Percentiles rank a stretch among this genome's conserved stretches.
These are phyloP conservation scores for Puccinia triticina DNA, from an alignment of 1,284 basidiomycete genomes.

Conservation along the genomic window DNA sequence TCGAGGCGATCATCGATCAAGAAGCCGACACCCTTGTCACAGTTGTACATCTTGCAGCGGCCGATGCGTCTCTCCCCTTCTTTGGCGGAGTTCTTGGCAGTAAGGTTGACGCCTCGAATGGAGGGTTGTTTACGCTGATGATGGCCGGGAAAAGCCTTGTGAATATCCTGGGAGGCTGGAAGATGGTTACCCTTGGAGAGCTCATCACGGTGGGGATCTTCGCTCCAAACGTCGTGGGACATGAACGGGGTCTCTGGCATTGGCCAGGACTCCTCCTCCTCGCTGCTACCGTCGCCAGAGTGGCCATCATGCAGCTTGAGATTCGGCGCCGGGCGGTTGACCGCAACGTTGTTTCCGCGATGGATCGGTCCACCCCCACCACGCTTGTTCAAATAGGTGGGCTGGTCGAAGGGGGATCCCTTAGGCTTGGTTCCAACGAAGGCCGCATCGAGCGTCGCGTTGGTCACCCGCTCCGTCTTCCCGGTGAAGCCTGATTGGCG, in stretches of 20 bases:
- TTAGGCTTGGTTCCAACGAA: background rate
- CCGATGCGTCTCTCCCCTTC: slow-evolving; percentile 50
- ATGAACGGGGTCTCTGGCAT: slow-evolving; percentile 49
- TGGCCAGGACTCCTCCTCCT: slow-evolving; percentile 49
- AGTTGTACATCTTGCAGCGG: slow-evolving; percentile 52
- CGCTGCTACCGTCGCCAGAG: slow-evolving; percentile 47
- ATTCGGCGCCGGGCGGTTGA: slow-evolving; percentile 5
- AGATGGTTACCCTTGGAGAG: background rate
- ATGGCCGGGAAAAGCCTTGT: slow-evolving; percentile 12
- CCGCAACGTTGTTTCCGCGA: background rate
- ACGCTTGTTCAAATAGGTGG: slow-evolving; percentile 16
- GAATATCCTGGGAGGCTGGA: background rate
- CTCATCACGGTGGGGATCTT: slow-evolving; percentile 5
- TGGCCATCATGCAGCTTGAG: slow-evolving; percentile 28
- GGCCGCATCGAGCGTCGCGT: background rate
- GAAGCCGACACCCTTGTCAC: slow-evolving; percentile 51
- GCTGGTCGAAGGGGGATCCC: slow-evolving; percentile 30
- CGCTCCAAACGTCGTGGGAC: slow-evolving; percentile 31
- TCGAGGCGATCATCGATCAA: slow-evolving; percentile 49
- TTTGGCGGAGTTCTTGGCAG: slow-evolving; percentile 17
- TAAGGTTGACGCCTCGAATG: background rate
- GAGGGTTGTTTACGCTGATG: slow-evolving; percentile 26
- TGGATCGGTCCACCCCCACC: background rate
- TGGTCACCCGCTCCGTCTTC: background rate
- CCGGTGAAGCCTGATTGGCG: background rate